A percentile compares a stretch with the other conserved stretches of the same genome.
phyloP scores from a whole-genome alignment of 1,139 yeast genomes.

The Geotrichum cucujoidarum region DNA sequence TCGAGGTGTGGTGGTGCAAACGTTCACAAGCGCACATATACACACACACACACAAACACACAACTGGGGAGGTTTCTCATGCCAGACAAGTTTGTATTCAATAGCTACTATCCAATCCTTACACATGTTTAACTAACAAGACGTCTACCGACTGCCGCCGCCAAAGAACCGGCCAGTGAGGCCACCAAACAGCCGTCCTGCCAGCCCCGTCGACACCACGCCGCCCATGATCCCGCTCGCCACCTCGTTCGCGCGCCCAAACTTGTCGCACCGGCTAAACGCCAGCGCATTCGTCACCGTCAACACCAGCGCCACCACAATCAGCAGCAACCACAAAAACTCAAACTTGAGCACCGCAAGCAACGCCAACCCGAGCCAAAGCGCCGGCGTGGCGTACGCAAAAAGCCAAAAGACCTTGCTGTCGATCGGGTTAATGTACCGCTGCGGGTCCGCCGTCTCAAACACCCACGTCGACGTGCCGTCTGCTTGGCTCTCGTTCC shows the following conservation, averaged over 20 bases:
- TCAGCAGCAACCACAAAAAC: constrained; percentile 58
- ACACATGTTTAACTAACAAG: neutral
- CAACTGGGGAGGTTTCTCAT: too few relatives aligned
- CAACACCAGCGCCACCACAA: constrained; percentile 61
- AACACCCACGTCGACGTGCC: constrained; percentile 86
- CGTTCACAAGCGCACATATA: too few relatives aligned
- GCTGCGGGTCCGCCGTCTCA: constrained; percentile 76
- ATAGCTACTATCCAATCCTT: too few relatives aligned
- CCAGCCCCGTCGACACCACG: constrained; percentile 29
- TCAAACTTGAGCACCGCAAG: constrained; percentile 74
- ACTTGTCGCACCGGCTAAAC: constrained; percentile 85
- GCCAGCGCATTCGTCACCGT: constrained; percentile 83
- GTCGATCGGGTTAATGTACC: constrained; percentile 87
- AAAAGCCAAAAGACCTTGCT: constrained; percentile 83
- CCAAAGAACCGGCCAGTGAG: constrained; percentile 17
- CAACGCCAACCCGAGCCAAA: constrained; percentile 70
- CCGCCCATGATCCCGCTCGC: constrained; percentile 44
- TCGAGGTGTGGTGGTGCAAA: too few relatives aligned
- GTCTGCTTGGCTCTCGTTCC: constrained; percentile 53
- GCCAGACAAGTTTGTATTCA: too few relatives aligned
- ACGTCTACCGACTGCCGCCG: neutral
- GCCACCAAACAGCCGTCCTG: constrained; percentile 21
- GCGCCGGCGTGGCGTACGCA: constrained; percentile 65
- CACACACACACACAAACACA: too few relatives aligned
- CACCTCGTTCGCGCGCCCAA: constrained; percentile 68